These are phyloP conservation scores for Plasmodium gaboni DNA, from an alignment of 169 alveolate species.

Conservation along the genomic window DNA sequence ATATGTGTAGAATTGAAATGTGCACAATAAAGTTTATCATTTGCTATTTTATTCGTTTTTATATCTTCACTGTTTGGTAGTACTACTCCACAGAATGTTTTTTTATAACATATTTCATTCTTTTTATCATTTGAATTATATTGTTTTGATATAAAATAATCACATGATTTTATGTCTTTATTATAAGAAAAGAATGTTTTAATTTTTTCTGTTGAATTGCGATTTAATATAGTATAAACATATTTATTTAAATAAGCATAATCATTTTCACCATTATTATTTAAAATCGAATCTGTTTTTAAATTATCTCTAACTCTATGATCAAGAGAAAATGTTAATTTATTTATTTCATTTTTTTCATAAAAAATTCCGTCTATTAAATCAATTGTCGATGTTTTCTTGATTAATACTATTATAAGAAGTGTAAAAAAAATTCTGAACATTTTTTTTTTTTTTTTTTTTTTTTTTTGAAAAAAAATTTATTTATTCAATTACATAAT, in stretches of 20 bases:
- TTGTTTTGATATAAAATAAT: background rate
- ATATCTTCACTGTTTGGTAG: background rate
- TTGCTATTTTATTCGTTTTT: background rate
- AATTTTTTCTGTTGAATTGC: conserved; percentile 2
- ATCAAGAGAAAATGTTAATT: conserved; percentile 39
- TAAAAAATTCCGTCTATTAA: conserved; percentile 24
- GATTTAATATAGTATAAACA: background rate
- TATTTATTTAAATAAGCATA: conserved; percentile 32
- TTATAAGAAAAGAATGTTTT: conserved; percentile 20
- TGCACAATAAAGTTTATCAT: conserved; percentile 16
- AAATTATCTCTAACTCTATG: conserved; percentile 35
- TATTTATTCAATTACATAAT: too few relatives aligned
- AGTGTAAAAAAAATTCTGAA: background rate
- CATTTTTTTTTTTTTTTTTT: conserved; percentile 3
- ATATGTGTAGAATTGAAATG: conserved; percentile 13
- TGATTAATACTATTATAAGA: conserved; percentile 3
- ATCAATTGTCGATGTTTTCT: background rate
- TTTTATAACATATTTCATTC: conserved; percentile 3
- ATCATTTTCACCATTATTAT: conserved; percentile 29
- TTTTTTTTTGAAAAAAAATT: too few relatives aligned
- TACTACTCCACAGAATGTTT: conserved; percentile 31
- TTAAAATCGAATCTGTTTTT: background rate
- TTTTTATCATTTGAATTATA: background rate
- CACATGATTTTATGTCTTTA: conserved; percentile 21
- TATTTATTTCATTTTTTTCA: conserved; percentile 14